Evolutionary conservation across 148 eudicot genomes (phyloP), one percentile per base, ranked within the genome.

Genomic region (Chenopodium quinoa): DNA sequence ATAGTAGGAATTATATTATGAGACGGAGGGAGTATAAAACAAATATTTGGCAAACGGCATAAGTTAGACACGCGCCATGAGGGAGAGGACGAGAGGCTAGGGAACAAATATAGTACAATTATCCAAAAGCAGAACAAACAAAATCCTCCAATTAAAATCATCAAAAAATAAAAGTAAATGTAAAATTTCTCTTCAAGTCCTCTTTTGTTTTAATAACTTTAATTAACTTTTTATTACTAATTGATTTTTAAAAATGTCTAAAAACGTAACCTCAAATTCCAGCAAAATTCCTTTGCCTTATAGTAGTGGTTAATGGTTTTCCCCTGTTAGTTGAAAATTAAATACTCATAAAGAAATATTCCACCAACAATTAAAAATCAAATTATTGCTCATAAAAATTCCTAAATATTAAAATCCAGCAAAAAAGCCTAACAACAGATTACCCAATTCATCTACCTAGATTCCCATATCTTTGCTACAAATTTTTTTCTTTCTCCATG

Each of bases 371-470:
- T 2, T 37, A 40, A 71, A 71, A 3, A 44, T 14, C 29, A 71
- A 40, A 40, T 34, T 44, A 37, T 71, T 71, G 2, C 1, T 10
- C 48, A 31, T 7, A 29, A 2, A 40, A 40, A 71, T 16, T 40
- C 19, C 7, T 13, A 34, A 27, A 3, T n/a, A 3, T 20, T 40
- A 71, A 71, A 3, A 20, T 74, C 70, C 83, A 80, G 40, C 74
- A 79, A 22, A 79, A 63, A 70, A 76, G 16, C 78, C 80, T 68
- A 82, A 47, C 2, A 69, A 11, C 40, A 76, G 76, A 76, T 82
- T 82, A 62, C 75, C 79, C 75, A 81, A 81, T 68, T 81, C 71
- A 71, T 77, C 37, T 62, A 52, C 71, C 77, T 48, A 73, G 54
- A 78, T 73, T 83, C 81, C 34, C 68, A 72, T 48, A 73, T 83